These are phyloP conservation scores for Dorcoceras hygrometricum DNA, from an alignment of 257 asterid genomes.

Conservation along the genomic window DNA sequence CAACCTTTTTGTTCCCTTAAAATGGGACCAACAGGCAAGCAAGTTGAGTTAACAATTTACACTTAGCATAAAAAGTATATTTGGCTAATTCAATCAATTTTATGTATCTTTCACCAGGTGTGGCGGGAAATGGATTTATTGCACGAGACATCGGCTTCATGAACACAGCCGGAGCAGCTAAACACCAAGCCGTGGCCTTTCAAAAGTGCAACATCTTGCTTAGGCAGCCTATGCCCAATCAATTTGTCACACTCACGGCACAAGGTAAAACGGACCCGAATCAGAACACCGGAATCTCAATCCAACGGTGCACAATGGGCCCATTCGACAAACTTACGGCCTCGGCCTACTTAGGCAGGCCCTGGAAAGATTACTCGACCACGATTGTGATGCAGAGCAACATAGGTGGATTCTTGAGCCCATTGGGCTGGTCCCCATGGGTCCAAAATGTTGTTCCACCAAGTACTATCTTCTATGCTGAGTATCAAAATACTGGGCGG, in stretches of 20 bases:
- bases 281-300: constrained; percentile 60
- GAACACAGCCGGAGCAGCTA: constrained; percentile 70
- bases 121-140: constrained; percentile 63
- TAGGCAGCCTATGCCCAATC: constrained; percentile 67
- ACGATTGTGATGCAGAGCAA: constrained; percentile 53
- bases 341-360: constrained; percentile 64
- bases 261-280: constrained; percentile 81
- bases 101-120: constrained; percentile 33
- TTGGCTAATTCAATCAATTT: no score
- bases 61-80: no score
- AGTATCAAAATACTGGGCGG: constrained; percentile 61
- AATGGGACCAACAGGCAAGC: no score
- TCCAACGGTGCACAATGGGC: constrained; percentile 57
- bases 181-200: constrained; percentile 92
- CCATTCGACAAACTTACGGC: constrained; percentile 53
- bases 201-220: constrained; percentile 73
- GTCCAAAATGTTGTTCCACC: constrained; percentile 40
- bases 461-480: constrained; percentile 50
- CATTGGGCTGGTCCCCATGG: constrained; percentile 76
- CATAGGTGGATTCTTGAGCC: constrained; percentile 53
- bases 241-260: constrained; percentile 81
- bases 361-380: constrained; percentile 69
- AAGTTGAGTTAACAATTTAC: no score
- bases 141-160: constrained; percentile 62
- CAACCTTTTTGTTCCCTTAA: no score